These are phyloP conservation scores for Venturia nashicola DNA, from an alignment of 2,329 filamentous ascomycete genomes.

Conservation along the genomic window DNA sequence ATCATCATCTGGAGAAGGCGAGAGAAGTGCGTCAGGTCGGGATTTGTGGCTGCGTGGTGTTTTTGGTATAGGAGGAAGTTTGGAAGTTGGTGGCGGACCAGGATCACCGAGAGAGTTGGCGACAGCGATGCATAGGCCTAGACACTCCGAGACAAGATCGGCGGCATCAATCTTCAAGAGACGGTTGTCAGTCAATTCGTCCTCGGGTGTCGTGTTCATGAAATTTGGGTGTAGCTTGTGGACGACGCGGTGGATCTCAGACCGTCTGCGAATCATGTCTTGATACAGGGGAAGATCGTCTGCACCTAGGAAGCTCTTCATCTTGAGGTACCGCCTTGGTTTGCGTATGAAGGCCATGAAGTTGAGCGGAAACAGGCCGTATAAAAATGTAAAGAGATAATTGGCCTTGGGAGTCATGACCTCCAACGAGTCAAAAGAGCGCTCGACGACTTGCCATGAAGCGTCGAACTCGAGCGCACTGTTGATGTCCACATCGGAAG, in stretches of 20 bases:
- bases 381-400: constrained; percentile 70
- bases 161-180: constrained; percentile 72
- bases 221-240: constrained; percentile 79
- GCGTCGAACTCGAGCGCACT: constrained; percentile 20
- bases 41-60: constrained; percentile 7
- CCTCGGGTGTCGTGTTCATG: constrained; percentile 65
- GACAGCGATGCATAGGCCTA: constrained; percentile 47
- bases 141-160: constrained; percentile 69
- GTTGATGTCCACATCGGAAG: constrained; percentile 12
- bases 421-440: constrained; percentile 50
- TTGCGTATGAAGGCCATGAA: constrained; percentile 80
- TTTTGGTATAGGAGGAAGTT: constrained; percentile 32
- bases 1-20: constrained; percentile 20
- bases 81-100: constrained; percentile 33
- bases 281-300: constrained; percentile 70
- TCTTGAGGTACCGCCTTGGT: constrained; percentile 64
- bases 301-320: constrained; percentile 55
- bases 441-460: constrained; percentile 53
- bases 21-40: constrained; percentile 14
- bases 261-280: constrained; percentile 62
- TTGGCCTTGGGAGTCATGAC: constrained; percentile 53
- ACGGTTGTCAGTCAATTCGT: constrained; percentile 64
- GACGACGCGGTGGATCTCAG: constrained; percentile 58
- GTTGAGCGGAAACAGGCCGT: constrained; percentile 73
- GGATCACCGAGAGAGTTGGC: constrained; percentile 31